These are phyloP conservation scores for Nissolia schottii DNA, from an alignment of 306 rosid genomes.

Conservation along the genomic window DNA sequence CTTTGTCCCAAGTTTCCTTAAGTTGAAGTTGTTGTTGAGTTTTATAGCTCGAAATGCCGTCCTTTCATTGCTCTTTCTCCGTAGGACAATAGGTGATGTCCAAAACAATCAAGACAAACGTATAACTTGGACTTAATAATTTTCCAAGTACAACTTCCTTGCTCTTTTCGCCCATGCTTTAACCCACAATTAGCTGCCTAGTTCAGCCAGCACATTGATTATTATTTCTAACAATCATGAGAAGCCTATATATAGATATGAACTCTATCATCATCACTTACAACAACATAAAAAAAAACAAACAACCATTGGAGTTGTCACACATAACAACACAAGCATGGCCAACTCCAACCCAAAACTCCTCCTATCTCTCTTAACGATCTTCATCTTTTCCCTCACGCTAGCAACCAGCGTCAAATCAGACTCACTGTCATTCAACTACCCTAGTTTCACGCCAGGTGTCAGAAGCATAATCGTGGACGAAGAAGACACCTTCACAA, in stretches of 20 bases:
- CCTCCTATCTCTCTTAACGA: not conserved
- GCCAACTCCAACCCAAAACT: not conserved
- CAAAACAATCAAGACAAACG: not conserved
- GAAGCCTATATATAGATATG: not conserved
- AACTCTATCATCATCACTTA: not conserved
- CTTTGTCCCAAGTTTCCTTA: too few species aligned
- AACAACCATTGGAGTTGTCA: not conserved
- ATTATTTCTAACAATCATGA: not conserved
- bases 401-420: conserved; percentile 2
- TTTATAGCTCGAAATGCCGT: too few species aligned
- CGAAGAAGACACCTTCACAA: not conserved
- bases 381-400: not conserved
- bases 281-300: too few species aligned
- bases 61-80: too few species aligned
- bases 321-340: not conserved
- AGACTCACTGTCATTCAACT: not conserved
- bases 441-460: not conserved
- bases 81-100: not conserved
- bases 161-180: not conserved
- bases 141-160: not conserved
- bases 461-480: not conserved
- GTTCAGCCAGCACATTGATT: not conserved
- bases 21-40: too few species aligned
- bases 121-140: not conserved
- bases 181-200: not conserved